These are phyloP conservation scores for Chaetomium strumarium DNA, from an alignment of 2,329 filamentous ascomycete genomes.

Conservation along the genomic window DNA sequence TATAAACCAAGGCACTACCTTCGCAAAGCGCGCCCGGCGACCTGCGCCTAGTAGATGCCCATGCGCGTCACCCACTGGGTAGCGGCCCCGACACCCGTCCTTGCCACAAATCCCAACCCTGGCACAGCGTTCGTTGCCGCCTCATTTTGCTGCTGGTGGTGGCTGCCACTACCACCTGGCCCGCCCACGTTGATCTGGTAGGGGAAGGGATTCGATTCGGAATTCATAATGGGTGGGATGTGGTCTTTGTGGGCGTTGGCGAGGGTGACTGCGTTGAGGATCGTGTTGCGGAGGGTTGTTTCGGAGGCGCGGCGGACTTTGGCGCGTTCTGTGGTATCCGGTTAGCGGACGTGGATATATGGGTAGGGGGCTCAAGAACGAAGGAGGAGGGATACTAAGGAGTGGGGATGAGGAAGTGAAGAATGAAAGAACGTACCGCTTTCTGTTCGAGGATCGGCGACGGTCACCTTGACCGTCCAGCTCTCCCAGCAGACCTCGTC, in stretches of 20 bases:
- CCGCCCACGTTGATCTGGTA: constrained; percentile 84
- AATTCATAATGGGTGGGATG: constrained; percentile 93
- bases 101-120: not conserved
- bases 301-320: constrained; percentile 91
- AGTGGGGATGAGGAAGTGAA: not conserved
- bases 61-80: constrained; percentile 69
- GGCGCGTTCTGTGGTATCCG: constrained; percentile 67
- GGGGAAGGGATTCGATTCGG: constrained; percentile 86
- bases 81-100: not conserved
- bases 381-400: constrained; percentile 2
- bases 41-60: constrained; percentile 57
- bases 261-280: constrained; percentile 82
- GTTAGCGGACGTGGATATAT: too few species aligned
- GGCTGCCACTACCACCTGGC: constrained; percentile 20
- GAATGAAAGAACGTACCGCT: constrained; percentile 50
- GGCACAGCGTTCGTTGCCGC: not conserved
- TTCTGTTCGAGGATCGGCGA: constrained; percentile 83
- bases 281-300: constrained; percentile 77
- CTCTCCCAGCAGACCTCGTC: constrained; percentile 97
- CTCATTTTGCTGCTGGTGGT: not conserved
- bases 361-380: too few species aligned
- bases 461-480: constrained; percentile 91
- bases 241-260: constrained; percentile 90
- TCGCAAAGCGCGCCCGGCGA: not conserved
- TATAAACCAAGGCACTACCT: not conserved